These are phyloP conservation scores for Ophiostoma himal-ulmi DNA, from an alignment of 2,329 filamentous ascomycete species.

Conservation along the genomic window DNA sequence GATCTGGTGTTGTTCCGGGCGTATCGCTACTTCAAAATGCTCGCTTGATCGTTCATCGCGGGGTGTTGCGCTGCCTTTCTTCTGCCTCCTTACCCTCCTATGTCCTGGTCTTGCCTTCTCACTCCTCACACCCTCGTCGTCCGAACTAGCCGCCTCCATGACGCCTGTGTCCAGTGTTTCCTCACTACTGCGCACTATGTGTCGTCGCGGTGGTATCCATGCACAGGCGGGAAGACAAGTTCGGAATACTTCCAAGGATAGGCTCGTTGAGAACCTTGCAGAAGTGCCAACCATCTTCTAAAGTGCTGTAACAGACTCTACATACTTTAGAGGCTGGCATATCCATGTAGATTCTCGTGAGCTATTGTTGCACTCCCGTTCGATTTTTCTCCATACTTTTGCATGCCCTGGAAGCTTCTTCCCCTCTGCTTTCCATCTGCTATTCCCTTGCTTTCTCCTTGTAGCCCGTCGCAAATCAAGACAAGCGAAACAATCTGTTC, in stretches of 20 bases:
- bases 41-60: neutral
- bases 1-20: neutral
- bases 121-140: neutral
- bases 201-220: neutral
- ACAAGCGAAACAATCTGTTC: neutral
- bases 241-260: neutral
- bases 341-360: neutral
- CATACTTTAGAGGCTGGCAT: neutral
- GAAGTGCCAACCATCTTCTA: neutral
- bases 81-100: neutral
- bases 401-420: constrained; percentile 4
- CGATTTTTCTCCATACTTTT: neutral
- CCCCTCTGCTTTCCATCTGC: neutral
- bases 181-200: neutral
- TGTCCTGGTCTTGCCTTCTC: neutral
- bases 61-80: neutral
- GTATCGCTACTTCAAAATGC: neutral
- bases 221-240: neutral
- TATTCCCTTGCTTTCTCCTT: neutral
- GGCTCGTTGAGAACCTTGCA: neutral
- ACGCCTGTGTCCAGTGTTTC: neutral
- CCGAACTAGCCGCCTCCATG: neutral
- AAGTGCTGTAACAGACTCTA: neutral
- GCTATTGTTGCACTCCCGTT: constrained; percentile 2
- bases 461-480: neutral